A percentile compares a stretch with the other conserved stretches of the same genome.
These are phyloP conservation scores for Fusarium scirpi DNA, from an alignment of 2,329 filamentous ascomycete genomes.

Conservation along the genomic window DNA sequence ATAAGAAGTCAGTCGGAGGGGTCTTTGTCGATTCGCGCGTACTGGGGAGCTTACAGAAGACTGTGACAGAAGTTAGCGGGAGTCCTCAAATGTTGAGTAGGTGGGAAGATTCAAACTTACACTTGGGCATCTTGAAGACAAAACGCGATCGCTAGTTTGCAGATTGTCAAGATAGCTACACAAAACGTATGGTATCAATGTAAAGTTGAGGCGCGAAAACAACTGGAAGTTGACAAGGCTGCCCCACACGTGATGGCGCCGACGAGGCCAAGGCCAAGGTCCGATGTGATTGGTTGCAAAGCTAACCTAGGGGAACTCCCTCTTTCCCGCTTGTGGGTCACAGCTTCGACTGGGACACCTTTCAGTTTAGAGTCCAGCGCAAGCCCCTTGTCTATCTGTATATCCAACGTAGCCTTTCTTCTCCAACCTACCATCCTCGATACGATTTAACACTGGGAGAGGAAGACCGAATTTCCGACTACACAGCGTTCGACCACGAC, in stretches of 20 bases:
- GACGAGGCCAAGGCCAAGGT: slow-evolving; percentile 43
- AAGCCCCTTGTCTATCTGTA: slow-evolving; percentile 36
- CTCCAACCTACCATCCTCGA: slow-evolving; percentile 26
- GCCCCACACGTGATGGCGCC: slow-evolving; percentile 48
- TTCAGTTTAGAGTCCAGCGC: slow-evolving; percentile 44
- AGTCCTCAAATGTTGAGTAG: slow-evolving; percentile 7
- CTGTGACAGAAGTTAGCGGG: slow-evolving; percentile 53
- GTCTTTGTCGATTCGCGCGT: slow-evolving; percentile 20
- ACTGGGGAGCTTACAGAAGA: slow-evolving; percentile 41
- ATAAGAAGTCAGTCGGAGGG: slow-evolving; percentile 49
- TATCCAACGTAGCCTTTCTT: slow-evolving; percentile 44
- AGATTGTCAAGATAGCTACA: slow-evolving; percentile 4
- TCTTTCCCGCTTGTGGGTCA: slow-evolving; percentile 39
- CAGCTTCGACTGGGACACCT: slow-evolving; percentile 49
- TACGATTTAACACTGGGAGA: slow-evolving; percentile 20
- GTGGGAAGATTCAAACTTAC: slow-evolving; percentile 65
- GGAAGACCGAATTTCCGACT: slow-evolving; percentile 11
- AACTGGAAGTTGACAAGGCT: slow-evolving; percentile 46
- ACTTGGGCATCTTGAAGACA: slow-evolving; percentile 82
- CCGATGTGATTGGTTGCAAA: slow-evolving; percentile 27
- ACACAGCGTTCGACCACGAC: slow-evolving; percentile 21
- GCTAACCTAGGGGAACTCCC: slow-evolving; percentile 8
- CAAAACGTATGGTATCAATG: neutral
- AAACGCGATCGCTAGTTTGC: slow-evolving; percentile 27
- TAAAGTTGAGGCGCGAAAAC: slow-evolving; percentile 36